Percentiles rank a stretch among this genome's conserved stretches.
phyloP scores from a whole-genome alignment of 768 basidiomycete genomes.

The Ramaria sp. region DNA sequence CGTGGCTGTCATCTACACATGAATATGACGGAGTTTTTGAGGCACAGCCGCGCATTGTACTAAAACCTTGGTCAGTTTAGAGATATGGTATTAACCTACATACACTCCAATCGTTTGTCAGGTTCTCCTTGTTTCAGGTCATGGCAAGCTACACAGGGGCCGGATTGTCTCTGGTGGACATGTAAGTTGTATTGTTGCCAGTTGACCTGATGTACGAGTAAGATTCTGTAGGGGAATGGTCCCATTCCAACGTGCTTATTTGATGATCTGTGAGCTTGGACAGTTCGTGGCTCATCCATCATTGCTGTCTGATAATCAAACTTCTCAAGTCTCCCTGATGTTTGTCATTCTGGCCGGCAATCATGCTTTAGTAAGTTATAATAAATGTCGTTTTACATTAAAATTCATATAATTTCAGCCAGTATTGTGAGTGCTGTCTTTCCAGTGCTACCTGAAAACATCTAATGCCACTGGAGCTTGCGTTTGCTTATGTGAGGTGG shows the following conservation, averaged over 20 bases:
- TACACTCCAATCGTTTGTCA: conserved; percentile 22
- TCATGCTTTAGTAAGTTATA: conserved; percentile 75
- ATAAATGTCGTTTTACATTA: background rate
- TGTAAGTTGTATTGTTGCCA: conserved; percentile 28
- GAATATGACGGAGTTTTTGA: conserved; percentile 55
- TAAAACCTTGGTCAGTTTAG: conserved; percentile 49
- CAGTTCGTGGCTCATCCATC: background rate
- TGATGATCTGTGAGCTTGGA: conserved; percentile 40
- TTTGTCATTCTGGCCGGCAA: conserved; percentile 85
- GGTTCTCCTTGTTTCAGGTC: conserved; percentile 80
- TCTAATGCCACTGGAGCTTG: conserved; percentile 33
- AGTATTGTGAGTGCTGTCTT: conserved; percentile 54
- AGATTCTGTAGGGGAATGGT: conserved; percentile 39
- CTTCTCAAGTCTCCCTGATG: conserved; percentile 38
- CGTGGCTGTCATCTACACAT: conserved; percentile 61
- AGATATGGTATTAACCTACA: background rate
- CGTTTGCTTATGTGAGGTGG: conserved; percentile 71
- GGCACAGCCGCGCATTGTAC: conserved; percentile 40
- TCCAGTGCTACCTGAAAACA: background rate
- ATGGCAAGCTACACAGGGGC: conserved; percentile 85
- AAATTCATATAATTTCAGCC: conserved; percentile 36
- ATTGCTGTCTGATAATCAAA: background rate
- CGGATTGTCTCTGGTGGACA: conserved; percentile 78
- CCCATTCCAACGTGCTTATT: conserved; percentile 80
- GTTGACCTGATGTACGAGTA: too few species aligned